Evolutionary conservation across 306 rosid genomes (phyloP), one percentile per base, ranked within the genome.

Genomic region (Sophora flavescens): DNA sequence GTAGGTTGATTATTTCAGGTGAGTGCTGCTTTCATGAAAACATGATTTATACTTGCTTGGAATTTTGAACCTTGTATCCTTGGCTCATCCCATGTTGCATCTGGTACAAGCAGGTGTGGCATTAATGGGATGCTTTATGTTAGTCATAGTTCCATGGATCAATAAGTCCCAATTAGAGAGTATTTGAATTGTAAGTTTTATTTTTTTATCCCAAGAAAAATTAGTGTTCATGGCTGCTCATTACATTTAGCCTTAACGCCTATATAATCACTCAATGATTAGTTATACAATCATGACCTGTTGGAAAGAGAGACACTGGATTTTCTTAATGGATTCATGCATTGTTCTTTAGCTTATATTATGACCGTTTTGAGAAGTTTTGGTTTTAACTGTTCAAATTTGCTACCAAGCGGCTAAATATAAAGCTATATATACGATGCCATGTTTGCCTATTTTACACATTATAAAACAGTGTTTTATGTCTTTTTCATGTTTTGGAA

Each of bases 1-100:
- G 88, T 90, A 95, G 97, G 91, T 95, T 91, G 93, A 90, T 86
- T 86, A 70, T 88, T 90, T 87, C 98, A 96, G 99, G 99, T 96
- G 99, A 96, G 98, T 89, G 92, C 86, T 70, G 85, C 87, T 85
- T 77, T 84, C 85, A 66, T 83, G 65, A 77, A 78, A 91, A 68
- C 36, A 57, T 75, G 80, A 74, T 86, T 81, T 33, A 75, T 66
- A 54, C 84, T 77, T 81, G 76, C 81, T 76, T 84, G 84, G 87
- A 83, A 84, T 83, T 72, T 72, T 78, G 44, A 78, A 80, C 87
- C 82, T 47, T 82, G 85, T 73, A 77, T 80, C 67, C 32, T 47
- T 72, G 76, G 57, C 69, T 57, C 33, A 45, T 67, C 28, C 42
- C 54, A 45, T 15, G 48, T 60, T 45, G 69, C 78, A 73, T 59